These are phyloP conservation scores for Spathaspora sp. DNA, from an alignment of 1,139 yeast genomes.

Conservation along the genomic window DNA sequence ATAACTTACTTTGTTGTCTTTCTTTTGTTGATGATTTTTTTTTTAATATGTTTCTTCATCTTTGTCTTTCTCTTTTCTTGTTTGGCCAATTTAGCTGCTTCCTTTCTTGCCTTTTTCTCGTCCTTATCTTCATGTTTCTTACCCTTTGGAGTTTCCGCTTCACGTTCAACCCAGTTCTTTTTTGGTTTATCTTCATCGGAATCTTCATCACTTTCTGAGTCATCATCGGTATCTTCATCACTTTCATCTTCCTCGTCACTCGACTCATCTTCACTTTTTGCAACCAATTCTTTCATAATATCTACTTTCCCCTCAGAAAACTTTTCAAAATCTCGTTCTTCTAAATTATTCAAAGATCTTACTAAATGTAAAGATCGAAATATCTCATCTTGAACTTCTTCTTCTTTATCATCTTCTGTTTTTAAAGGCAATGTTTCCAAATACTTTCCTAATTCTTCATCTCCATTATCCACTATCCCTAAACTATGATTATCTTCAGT, in stretches of 20 bases:
- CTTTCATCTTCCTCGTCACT: slow-evolving; percentile 29
- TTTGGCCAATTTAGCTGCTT: slow-evolving; percentile 77
- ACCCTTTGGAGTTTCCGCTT: slow-evolving; percentile 49
- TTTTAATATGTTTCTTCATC: slow-evolving; percentile 89
- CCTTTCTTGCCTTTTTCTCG: slow-evolving; percentile 78
- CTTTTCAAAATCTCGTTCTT: slow-evolving; percentile 85
- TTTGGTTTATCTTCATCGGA: slow-evolving; percentile 13
- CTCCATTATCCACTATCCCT: slow-evolving; percentile 39
- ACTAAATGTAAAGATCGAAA: slow-evolving; percentile 87
- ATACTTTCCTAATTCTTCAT: slow-evolving; percentile 34
- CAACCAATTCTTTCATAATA: slow-evolving; percentile 64
- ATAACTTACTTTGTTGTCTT: slow-evolving; percentile 22
- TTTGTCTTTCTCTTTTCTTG: slow-evolving; percentile 87
- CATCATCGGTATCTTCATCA: slow-evolving; percentile 33
- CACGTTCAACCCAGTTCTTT: slow-evolving; percentile 46
- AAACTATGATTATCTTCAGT: slow-evolving; percentile 43
- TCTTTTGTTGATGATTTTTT: slow-evolving; percentile 65
- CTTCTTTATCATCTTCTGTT: slow-evolving; percentile 41
- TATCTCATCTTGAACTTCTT: slow-evolving; percentile 73
- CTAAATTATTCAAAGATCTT: slow-evolving; percentile 67
- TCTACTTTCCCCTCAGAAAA: slow-evolving; percentile 81
- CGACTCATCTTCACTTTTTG: slow-evolving; percentile 26
- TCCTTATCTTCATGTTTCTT: slow-evolving; percentile 85
- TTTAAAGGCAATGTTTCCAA: slow-evolving; percentile 52
- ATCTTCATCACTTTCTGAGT: slow-evolving; percentile 10